phyloP scores from a whole-genome alignment of 83 land plant genomes.

The Larix sibirica region DNA sequence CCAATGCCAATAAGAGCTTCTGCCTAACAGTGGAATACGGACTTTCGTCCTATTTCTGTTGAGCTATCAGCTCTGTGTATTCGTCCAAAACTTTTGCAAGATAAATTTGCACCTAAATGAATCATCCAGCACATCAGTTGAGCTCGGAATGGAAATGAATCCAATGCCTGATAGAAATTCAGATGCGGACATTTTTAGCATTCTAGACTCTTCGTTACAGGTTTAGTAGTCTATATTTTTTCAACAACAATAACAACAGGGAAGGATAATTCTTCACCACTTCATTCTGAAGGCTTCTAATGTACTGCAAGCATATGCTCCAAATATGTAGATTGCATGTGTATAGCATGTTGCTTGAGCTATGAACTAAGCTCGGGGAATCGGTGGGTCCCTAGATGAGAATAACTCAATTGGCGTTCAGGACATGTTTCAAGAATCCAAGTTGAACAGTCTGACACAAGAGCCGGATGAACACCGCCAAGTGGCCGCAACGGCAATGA shows the following conservation, averaged over 20 bases:
- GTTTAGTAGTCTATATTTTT: not conserved
- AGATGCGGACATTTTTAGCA: not conserved
- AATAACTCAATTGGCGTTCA: constrained; percentile 71
- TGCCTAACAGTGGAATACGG: constrained; percentile 61
- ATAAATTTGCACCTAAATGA: constrained; percentile 74
- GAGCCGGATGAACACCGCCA: constrained; percentile 9
- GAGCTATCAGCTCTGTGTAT: constrained; percentile 46
- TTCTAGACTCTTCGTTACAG: not conserved
- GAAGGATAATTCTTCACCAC: constrained; percentile 37
- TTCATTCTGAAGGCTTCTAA: constrained; percentile 81
- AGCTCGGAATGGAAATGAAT: not conserved
- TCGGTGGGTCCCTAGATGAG: constrained; percentile 52
- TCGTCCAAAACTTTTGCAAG: constrained; percentile 84
- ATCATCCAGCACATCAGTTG: not conserved
- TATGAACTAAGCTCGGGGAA: constrained; percentile 86
- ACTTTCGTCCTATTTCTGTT: constrained; percentile 81
- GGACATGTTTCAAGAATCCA: constrained; percentile 20
- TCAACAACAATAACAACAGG: not conserved
- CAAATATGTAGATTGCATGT: constrained; percentile 73
- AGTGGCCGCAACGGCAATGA: not conserved
- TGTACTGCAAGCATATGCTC: constrained; percentile 71
- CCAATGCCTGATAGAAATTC: not conserved
- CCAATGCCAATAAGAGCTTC: constrained; percentile 79
- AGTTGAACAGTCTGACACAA: not conserved
- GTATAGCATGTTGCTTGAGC: constrained; percentile 80